Evolutionary conservation across 73 alveolate genomes (phyloP), one percentile per base, ranked within the genome.

Genomic region (Paramecium primaurelia): DNA sequence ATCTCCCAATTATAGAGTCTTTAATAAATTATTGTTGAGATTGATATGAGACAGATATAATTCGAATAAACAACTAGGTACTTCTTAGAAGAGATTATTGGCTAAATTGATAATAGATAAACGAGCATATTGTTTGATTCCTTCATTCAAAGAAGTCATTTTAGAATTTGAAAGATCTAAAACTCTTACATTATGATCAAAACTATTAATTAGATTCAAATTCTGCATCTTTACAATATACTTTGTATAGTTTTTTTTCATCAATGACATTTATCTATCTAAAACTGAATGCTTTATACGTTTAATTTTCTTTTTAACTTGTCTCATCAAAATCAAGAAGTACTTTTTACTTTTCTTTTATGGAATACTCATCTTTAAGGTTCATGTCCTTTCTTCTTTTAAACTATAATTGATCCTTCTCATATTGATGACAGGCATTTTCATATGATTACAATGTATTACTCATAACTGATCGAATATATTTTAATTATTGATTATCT

Each of bases 121-220:
- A n/a, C 51, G 58, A 80, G 54, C 32, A n/a, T 38, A 44, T 45
- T 28, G 20, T 49, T 11, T 42, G 58, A 80, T 42, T 3, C 58
- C 42, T 45, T 80, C 91, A 45, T 42, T 16, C 20, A 80, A 44
- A 80, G 47, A 11, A 26, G 47, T 25, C 44, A 80, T 42, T 36
- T 64, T 80, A 10, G 91, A 22, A 80, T 80, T 80, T 11, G 77
- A 45, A 11, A 80, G 75, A 80, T 80, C 91, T 38, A 80, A 18
- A 2, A 80, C 91, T 28, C 49, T 80, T 38, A 80, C 58, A 73
- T 73, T 73, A 36, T 25, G 71, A 80, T 80, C 75, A 49, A 12
- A 36, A 25, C 58, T 80, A 30, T 80, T 42, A 20, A 32, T 8
- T 36, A 75, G 20, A 45, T 80, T 80, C 34, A 44, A 40, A 26